These are phyloP conservation scores for Torulaspora pretoriensis DNA, from an alignment of 1,139 yeast genomes.

Conservation along the genomic window DNA sequence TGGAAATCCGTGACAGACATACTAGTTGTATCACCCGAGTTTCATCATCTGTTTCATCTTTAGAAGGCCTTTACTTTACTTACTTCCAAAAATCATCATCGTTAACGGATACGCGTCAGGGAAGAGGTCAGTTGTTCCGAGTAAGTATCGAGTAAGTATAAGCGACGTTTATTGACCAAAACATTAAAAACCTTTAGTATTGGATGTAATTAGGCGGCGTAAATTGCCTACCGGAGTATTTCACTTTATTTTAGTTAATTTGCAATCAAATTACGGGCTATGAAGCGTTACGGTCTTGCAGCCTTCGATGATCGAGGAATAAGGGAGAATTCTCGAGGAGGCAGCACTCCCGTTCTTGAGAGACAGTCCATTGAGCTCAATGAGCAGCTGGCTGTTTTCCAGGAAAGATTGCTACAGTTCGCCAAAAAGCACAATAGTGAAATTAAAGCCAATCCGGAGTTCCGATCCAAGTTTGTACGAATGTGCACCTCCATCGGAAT, in stretches of 20 bases:
- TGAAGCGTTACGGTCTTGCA: conserved; percentile 33
- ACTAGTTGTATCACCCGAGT: no score
- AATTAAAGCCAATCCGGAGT: conserved; percentile 58
- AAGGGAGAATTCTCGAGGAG: conserved; percentile 16
- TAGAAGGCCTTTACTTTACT: neutral
- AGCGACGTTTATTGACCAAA: neutral
- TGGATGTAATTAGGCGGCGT: no score
- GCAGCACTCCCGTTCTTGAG: conserved; percentile 33
- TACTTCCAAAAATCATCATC: neutral
- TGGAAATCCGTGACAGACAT: conserved; percentile 30
- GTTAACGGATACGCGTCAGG: neutral
- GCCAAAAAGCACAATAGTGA: conserved; percentile 63
- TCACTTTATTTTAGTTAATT: no score
- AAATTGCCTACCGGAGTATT: no score
- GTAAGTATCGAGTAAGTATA: no score
- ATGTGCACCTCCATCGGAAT: conserved; percentile 77
- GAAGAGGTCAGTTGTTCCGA: neutral
- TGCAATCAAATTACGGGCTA: conserved; percentile 1
- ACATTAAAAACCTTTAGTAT: neutral
- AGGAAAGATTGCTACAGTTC: conserved; percentile 55
- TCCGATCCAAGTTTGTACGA: conserved; percentile 64
- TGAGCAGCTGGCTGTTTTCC: conserved; percentile 58
- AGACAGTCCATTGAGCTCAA: conserved; percentile 49
- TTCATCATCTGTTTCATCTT: no score
- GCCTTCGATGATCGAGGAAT: conserved; percentile 25